phyloP scores from a whole-genome alignment of 2,329 filamentous ascomycete species.

The Sarocladium brachiariae region DNA sequence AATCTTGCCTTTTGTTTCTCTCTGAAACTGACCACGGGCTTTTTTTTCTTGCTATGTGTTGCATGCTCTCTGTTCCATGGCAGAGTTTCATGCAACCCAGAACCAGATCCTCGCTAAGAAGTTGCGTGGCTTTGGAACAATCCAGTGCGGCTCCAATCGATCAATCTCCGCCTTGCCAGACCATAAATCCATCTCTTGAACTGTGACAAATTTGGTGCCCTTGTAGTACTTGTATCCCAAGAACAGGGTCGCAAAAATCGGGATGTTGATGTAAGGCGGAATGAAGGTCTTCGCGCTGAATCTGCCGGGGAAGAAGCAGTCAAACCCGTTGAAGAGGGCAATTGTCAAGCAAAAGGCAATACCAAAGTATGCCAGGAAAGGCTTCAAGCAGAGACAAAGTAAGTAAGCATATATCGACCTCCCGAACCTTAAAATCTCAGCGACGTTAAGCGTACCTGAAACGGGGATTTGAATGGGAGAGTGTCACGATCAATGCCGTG shows the following conservation, averaged over 20 bases:
- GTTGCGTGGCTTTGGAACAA: constrained; percentile 27
- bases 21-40: too few relatives aligned
- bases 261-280: constrained; percentile 63
- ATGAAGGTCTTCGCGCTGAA: constrained; percentile 48
- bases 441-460: constrained; percentile 5
- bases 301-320: constrained; percentile 57
- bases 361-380: constrained; percentile 60
- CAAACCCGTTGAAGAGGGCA: constrained; percentile 65
- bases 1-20: too few relatives aligned
- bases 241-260: constrained; percentile 58
- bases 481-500: constrained; percentile 59
- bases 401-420: neutral
- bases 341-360: constrained; percentile 56
- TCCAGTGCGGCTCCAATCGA: constrained; percentile 29
- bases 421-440: too few relatives aligned
- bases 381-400: constrained; percentile 38
- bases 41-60: too few relatives aligned
- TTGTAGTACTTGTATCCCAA: constrained; percentile 59
- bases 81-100: constrained; percentile 33
- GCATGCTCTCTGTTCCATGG: too few relatives aligned
- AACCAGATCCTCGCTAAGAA: constrained; percentile 33
- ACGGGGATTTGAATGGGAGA: constrained; percentile 56
- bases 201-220: constrained; percentile 41
- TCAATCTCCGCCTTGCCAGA: constrained; percentile 33
- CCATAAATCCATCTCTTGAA: constrained; percentile 33